phyloP scores from a whole-genome alignment of 2,329 filamentous ascomycete species.

The Penicillium sp. region DNA sequence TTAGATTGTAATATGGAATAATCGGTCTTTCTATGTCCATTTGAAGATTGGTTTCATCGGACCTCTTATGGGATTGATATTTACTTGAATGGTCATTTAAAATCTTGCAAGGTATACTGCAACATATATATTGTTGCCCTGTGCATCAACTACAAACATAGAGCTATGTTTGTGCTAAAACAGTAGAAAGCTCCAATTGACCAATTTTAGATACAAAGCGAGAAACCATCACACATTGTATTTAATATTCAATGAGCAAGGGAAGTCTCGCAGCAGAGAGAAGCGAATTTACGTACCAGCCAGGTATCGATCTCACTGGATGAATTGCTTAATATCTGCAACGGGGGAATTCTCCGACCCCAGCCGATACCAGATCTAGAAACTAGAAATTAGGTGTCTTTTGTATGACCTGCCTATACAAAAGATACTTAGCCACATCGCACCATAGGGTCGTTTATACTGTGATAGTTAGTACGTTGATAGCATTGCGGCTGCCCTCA shows the following conservation, averaged over 20 bases:
- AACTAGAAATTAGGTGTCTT: too few relatives aligned
- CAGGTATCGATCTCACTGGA: neutral
- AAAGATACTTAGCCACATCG: too few relatives aligned
- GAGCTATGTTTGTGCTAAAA: neutral
- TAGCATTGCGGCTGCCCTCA: too few relatives aligned
- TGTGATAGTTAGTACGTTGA: too few relatives aligned
- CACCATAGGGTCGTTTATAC: too few relatives aligned
- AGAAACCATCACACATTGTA: neutral
- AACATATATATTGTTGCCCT: neutral
- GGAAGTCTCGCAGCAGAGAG: neutral
- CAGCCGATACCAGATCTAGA: too few relatives aligned
- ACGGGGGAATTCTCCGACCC: neutral
- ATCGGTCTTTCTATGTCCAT: neutral
- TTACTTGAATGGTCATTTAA: neutral
- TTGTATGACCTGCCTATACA: too few relatives aligned
- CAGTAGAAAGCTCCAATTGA: neutral
- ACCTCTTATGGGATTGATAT: rapidly evolving
- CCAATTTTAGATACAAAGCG: neutral
- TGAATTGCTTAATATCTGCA: neutral
- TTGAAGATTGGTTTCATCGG: neutral
- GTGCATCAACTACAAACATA: neutral
- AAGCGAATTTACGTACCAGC: neutral
- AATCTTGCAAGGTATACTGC: too few relatives aligned
- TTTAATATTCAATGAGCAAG: neutral
- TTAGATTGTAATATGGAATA: neutral